Base-by-base conservation (phyloP, 192 early-diverging fungal species). In the Coemansia javaensis region DNA sequence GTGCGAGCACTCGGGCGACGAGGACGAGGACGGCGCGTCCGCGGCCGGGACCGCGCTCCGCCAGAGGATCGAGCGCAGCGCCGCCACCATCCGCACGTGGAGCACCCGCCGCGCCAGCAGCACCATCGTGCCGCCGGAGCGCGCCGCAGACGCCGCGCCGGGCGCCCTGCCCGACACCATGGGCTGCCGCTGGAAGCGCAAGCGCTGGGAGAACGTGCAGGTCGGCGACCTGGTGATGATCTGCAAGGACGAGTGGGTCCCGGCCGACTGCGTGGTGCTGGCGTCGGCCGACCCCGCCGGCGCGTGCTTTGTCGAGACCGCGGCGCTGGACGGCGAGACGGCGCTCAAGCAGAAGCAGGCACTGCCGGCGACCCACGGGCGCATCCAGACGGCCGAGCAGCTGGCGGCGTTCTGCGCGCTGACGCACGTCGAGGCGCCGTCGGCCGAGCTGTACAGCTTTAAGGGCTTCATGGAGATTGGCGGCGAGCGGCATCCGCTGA, bases 281-380 rank as follows among this genome's bases (percentile, higher is more conserved):
- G 76, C 79, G 14, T 82, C 88, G 2, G 70, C 82, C 14, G 82
- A 82, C 7, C 77, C 77, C 30, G 81, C 90, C 40, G 89, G 86
- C 23, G 77, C 78, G 22, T 91, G 88, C 45, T 91, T 82, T 78
- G 83, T 93, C 25, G 90, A 93, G 59, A 93, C 91, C 0, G 82
- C 90, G 0, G 82, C 87, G 12, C 71, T 93, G 43, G 91, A 93
- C 58, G 91, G 91, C 30, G 91, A 93, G 50, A 90, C 90, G 13
- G 91, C 90, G 76, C 72, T 93, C 27, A 93, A 93, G 75, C 87
- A 89, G 58, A 69, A 82, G 47, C 85, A 89, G 53, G 83, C 84
- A 9, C 62, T 88, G 40, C 77, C 72, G 32, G 73, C 50, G 10
- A 88, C 81, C 17, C 79, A 81, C 55, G 21, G 40, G 13, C 74